A percentile compares a stretch with the other conserved stretches of the same genome.
Evolutionary conservation across 768 basidiomycete species (phyloP).

Genomic region (Lactarius tabidus): DNA sequence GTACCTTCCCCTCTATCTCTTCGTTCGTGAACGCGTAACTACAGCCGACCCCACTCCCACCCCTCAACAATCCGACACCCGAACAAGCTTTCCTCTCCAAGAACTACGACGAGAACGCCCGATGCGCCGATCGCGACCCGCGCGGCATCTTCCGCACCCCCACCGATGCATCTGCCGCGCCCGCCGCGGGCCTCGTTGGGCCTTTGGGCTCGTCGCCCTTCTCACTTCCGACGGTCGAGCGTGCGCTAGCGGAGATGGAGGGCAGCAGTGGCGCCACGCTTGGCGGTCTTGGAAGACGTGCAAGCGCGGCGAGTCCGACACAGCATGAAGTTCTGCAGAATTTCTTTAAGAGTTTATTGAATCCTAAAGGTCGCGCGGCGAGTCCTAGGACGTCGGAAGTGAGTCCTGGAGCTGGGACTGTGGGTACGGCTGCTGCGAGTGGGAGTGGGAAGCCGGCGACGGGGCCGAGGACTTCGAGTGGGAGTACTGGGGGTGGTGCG

Average conservation of each 20-base stretch:
- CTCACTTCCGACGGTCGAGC: slow-evolving; percentile 82
- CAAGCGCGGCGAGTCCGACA: slow-evolving; percentile 43
- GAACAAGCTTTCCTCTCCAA: slow-evolving; percentile 90
- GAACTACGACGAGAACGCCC: slow-evolving; percentile 88
- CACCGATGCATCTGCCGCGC: slow-evolving; percentile 49
- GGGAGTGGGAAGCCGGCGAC: slow-evolving; percentile 1
- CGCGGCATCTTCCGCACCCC: slow-evolving; percentile 83
- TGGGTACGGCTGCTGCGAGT: too few species aligned
- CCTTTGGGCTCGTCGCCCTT: slow-evolving; percentile 87
- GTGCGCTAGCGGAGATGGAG: slow-evolving; percentile 87
- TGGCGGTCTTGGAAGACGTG: slow-evolving; percentile 18
- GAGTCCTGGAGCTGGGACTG: slow-evolving; percentile 32
- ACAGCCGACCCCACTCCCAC: slow-evolving; percentile 62
- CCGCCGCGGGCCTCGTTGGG: slow-evolving; percentile 79
- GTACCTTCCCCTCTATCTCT: too few species aligned
- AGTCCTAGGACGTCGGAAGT: slow-evolving; percentile 35
- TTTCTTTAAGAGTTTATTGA: slow-evolving; percentile 82
- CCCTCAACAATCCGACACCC: slow-evolving; percentile 72
- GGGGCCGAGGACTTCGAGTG: slow-evolving; percentile 13
- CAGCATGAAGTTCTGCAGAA: slow-evolving; percentile 83
- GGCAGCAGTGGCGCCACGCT: slow-evolving; percentile 39
- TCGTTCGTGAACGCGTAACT: not conserved
- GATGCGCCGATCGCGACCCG: slow-evolving; percentile 87
- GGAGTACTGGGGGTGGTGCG: too few species aligned
- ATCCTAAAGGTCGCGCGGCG: slow-evolving; percentile 55